A percentile compares a stretch with the other conserved stretches of the same genome.
phyloP scores from a whole-genome alignment of 139 green algal species.

The Chlorella sp. region DNA sequence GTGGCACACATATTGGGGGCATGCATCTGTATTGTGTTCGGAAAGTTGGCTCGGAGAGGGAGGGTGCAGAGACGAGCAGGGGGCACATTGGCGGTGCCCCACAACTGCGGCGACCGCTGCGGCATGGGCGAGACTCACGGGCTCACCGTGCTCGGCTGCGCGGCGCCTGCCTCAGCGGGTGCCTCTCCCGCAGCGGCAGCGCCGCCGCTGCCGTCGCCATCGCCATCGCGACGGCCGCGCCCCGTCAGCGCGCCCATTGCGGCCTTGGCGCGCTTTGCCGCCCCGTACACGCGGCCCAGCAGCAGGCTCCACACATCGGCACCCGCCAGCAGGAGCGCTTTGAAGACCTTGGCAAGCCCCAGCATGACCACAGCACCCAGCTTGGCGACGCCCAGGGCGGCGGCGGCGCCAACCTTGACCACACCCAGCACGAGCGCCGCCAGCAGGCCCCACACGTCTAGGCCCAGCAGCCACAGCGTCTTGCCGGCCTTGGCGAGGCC shows the following conservation, averaged over 20 bases:
- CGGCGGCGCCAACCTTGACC: not conserved
- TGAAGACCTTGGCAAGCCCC: not conserved
- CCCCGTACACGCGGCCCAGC: not conserved
- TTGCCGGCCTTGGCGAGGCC: not conserved
- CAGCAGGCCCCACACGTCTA: not conserved
- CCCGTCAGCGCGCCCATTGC: not conserved
- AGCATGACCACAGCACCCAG: not conserved
- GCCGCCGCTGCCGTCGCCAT: not conserved
- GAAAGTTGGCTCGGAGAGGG: too few relatives aligned
- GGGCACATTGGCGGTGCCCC: too few relatives aligned
- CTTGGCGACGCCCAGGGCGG: not conserved
- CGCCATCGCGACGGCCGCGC: not conserved
- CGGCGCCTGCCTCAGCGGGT: not conserved
- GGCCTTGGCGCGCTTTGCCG: not conserved
- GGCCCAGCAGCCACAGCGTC: constrained; percentile 1
- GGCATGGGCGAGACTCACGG: not conserved
- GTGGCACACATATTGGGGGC: not conserved
- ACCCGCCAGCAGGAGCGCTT: not conserved
- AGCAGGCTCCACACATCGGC: not conserved
- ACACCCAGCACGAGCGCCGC: not conserved
- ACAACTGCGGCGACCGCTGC: not conserved
- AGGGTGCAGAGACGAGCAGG: too few relatives aligned
- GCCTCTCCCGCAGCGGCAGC: not conserved
- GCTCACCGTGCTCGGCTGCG: not conserved
- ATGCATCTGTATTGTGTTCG: too few relatives aligned